These are phyloP conservation scores for Colletotrichum sidae DNA, from an alignment of 2,329 filamentous ascomycete genomes.

Conservation along the genomic window DNA sequence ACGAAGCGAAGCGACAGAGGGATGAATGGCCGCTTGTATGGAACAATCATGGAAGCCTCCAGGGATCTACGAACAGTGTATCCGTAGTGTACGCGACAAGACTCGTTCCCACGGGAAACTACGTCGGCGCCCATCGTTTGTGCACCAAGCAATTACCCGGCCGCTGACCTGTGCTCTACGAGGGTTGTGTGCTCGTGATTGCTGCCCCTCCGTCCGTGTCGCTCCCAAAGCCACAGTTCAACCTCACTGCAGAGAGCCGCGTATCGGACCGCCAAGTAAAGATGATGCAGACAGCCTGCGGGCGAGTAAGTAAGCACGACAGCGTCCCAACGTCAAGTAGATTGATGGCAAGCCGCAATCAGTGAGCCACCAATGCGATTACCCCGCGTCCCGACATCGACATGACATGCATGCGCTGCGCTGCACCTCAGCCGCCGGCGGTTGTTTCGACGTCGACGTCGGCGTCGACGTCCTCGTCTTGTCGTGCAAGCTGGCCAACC, in stretches of 20 bases:
- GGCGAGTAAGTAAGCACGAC: not conserved
- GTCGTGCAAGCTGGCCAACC: not conserved
- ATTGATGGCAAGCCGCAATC: no score
- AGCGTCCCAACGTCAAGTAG: no score
- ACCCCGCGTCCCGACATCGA: not conserved
- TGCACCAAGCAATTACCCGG: no score
- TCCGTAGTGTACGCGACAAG: not conserved
- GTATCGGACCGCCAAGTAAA: no score
- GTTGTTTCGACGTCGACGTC: not conserved
- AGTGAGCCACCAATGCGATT: not conserved
- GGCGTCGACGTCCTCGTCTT: constrained; percentile 6
- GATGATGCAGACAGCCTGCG: constrained; percentile 10
- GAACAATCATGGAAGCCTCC: constrained; percentile 33
- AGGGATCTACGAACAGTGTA: not conserved
- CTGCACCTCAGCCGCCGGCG: not conserved
- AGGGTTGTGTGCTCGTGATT: no score
- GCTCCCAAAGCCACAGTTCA: no score
- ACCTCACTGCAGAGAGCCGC: no score
- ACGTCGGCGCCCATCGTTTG: constrained; percentile 17
- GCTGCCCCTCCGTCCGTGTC: no score
- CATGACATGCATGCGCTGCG: not conserved
- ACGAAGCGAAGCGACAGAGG: constrained; percentile 13
- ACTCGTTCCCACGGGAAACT: not conserved
- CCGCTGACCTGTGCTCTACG: no score
- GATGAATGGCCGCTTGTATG: constrained; percentile 29